Evolutionary conservation across 345 rosid genomes (phyloP).

Genomic region (Camelina sativa): DNA sequence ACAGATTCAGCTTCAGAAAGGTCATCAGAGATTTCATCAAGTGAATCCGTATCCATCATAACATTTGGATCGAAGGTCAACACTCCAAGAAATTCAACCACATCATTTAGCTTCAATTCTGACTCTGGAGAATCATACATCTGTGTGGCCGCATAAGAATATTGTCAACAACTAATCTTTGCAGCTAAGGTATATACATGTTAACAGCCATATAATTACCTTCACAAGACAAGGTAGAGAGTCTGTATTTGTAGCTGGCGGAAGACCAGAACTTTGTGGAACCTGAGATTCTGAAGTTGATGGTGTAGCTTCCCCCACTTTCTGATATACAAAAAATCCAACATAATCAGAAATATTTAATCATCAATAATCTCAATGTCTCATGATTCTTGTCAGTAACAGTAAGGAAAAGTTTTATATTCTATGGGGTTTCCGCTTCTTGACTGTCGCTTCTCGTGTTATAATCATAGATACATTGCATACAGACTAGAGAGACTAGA

Average conservation of each 20-base stretch:
- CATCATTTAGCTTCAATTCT: slow-evolving; percentile 84
- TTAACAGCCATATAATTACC: slow-evolving; percentile 43
- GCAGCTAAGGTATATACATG: neutral
- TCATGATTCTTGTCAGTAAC: neutral
- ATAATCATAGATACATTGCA: neutral
- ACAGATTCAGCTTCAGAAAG: slow-evolving; percentile 56
- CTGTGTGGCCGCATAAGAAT: slow-evolving; percentile 45
- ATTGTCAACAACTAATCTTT: slow-evolving; percentile 7
- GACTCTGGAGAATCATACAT: slow-evolving; percentile 81
- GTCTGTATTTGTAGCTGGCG: slow-evolving; percentile 42
- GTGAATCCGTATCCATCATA: slow-evolving; percentile 46
- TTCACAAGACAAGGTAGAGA: slow-evolving; percentile 76
- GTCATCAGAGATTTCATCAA: slow-evolving; percentile 54
- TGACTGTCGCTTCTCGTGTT: neutral
- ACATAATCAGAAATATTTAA: neutral
- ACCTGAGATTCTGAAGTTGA: slow-evolving; percentile 48
- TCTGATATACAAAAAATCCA: slow-evolving; percentile 45
- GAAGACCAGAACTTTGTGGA: slow-evolving; percentile 34
- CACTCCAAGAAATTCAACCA: slow-evolving; percentile 87
- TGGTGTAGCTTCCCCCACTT: slow-evolving; percentile 60
- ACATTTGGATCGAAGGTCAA: slow-evolving; percentile 62
- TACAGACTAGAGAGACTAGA: neutral
- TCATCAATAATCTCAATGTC: slow-evolving; percentile 7
- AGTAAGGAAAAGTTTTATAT: neutral
- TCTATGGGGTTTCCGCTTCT: neutral